A percentile compares a stretch with the other conserved stretches of the same genome.
Evolutionary conservation across 768 basidiomycete genomes (phyloP).

Genomic region (Filobasidium floriforme): DNA sequence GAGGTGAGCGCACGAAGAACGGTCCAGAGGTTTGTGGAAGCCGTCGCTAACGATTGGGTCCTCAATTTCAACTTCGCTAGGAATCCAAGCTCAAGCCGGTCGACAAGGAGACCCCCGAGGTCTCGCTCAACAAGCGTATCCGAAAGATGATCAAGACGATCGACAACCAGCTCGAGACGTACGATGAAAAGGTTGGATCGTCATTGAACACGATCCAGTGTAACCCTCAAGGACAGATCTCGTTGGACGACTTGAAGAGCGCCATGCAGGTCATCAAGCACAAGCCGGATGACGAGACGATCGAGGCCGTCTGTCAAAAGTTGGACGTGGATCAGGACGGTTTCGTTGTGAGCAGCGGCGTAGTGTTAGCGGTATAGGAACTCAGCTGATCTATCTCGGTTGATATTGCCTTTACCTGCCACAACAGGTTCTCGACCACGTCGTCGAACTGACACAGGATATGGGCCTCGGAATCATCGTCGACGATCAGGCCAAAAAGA

Average conservation of each 20-base stretch:
- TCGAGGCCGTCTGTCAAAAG: constrained; percentile 79
- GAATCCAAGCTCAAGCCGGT: constrained; percentile 44
- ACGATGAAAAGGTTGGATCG: constrained; percentile 61
- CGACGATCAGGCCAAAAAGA: constrained; percentile 72
- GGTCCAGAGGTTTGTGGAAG: constrained; percentile 7
- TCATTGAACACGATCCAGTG: constrained; percentile 46
- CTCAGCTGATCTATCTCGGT: not conserved
- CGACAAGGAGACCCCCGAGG: constrained; percentile 48
- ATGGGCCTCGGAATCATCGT: constrained; percentile 78
- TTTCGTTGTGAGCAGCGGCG: constrained; percentile 58
- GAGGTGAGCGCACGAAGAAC: constrained; percentile 52
- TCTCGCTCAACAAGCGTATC: constrained; percentile 88
- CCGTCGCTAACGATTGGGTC: not conserved
- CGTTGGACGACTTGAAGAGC: constrained; percentile 77
- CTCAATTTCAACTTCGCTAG: constrained; percentile 37
- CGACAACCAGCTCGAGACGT: constrained; percentile 81
- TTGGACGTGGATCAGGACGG: constrained; percentile 94
- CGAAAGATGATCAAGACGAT: constrained; percentile 92
- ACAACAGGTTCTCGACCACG: constrained; percentile 64
- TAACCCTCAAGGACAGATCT: constrained; percentile 62
- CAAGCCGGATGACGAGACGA: constrained; percentile 78
- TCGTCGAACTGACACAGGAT: constrained; percentile 76
- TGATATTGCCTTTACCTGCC: not conserved
- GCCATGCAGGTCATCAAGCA: constrained; percentile 91
- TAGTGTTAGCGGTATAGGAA: not conserved